These are phyloP conservation scores for Saccharomyces uvarum DNA, from an alignment of 1,139 yeast genomes.

Conservation along the genomic window DNA sequence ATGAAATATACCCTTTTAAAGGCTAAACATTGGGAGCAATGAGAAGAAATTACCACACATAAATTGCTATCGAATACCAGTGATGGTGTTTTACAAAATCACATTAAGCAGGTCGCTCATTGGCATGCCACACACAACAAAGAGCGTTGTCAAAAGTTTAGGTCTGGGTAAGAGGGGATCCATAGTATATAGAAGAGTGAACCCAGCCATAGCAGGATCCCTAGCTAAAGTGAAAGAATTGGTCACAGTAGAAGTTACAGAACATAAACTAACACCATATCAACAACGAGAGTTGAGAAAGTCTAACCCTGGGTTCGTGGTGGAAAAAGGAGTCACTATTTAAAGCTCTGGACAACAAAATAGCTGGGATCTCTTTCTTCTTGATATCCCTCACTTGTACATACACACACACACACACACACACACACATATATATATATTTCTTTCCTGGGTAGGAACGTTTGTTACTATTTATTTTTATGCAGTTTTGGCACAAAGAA, in stretches of 20 bases:
- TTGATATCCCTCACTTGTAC: neutral
- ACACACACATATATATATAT: neutral
- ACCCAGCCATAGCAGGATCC: slow-evolving; percentile 79
- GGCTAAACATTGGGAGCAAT: no score
- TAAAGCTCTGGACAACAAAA: slow-evolving; percentile 1
- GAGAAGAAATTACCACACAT: neutral
- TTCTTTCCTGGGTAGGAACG: neutral
- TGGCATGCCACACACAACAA: slow-evolving; percentile 67
- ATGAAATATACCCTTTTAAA: neutral
- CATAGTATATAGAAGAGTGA: slow-evolving; percentile 62
- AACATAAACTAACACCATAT: slow-evolving; percentile 41
- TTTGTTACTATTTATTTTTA: neutral
- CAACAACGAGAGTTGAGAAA: slow-evolving; percentile 53
- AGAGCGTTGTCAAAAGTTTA: slow-evolving; percentile 59
- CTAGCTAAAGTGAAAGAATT: slow-evolving; percentile 78
- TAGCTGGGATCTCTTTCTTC: neutral
- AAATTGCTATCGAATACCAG: neutral
- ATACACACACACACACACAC: neutral
- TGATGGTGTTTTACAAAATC: slow-evolving; percentile 52
- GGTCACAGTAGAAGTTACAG: slow-evolving; percentile 74
- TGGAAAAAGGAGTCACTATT: slow-evolving; percentile 33
- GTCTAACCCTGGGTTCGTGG: slow-evolving; percentile 51
- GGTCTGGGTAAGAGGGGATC: slow-evolving; percentile 74
- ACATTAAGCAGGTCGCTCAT: slow-evolving; percentile 76
- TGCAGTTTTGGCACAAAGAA: neutral